Conservation (phyloP, 2,329 filamentous ascomycete species). For the Fusarium acutatum region DNA sequence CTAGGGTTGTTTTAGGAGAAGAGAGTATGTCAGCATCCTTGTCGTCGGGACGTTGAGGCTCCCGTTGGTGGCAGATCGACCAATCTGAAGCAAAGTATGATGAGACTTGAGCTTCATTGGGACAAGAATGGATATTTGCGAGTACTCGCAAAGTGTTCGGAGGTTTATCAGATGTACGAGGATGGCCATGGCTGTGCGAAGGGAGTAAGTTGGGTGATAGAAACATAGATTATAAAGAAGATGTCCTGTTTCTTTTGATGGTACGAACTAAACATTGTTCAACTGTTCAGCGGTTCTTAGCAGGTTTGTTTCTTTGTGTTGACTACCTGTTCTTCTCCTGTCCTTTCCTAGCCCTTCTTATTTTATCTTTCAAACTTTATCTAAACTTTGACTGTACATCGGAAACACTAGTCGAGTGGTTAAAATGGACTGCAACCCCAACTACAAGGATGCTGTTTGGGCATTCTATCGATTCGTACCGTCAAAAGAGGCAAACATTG, state of each 20-base stretch:
- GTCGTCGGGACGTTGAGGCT: slow-evolving; percentile 9
- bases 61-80: background rate
- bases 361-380: background rate
- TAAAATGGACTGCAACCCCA: slow-evolving; percentile 31
- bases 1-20: slow-evolving; percentile 15
- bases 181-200: background rate
- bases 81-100: background rate
- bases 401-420: background rate
- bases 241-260: background rate
- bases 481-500: slow-evolving; percentile 32
- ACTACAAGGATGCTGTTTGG: slow-evolving; percentile 37
- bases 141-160: background rate
- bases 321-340: background rate
- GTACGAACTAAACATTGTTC: background rate
- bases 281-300: too few species aligned
- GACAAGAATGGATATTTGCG: background rate
- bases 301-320: background rate
- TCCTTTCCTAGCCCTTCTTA: background rate
- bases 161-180: background rate
- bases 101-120: background rate
- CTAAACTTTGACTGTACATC: background rate
- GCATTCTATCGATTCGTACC: slow-evolving; percentile 39
- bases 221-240: background rate
- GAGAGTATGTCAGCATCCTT: background rate
- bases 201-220: background rate